Evolutionary conservation across 164 flowering plant genomes (phyloP), one percentile per base, ranked within the genome.

Genomic region (Litsea cubeba): DNA sequence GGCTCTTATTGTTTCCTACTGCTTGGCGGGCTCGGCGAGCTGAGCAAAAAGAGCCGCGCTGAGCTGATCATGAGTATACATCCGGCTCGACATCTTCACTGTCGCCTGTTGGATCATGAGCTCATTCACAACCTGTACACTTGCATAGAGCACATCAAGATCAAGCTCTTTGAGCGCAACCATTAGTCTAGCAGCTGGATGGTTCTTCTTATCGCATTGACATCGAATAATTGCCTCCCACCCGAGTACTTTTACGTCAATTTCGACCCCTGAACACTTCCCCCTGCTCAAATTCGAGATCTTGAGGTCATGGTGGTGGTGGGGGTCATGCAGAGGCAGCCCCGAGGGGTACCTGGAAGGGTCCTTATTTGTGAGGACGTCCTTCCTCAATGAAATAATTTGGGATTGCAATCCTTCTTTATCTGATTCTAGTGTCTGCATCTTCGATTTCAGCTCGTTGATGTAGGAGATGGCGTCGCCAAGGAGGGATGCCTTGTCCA

Each of bases 111-210:
- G 98, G 77, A 95, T 89, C 98, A 95, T 93, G 79, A 90, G 69
- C 50, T 95, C 96, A 58, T 92, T 93, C 77, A 93, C 92, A 18
- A 93, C 97, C 1, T 98, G 92, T 0, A 95, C 91, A 67, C 91
- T 95, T 0, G 99, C 99, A 54, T 90, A 91, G 35, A 80, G 80
- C 57, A 95, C 89, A 3, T 93, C 97, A 12, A 95, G 77, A 62
- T 93, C 91, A 23, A 95, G 77, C 67, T 91, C 98, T 77, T 76
- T 90, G 69, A 95, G 77, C 2, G 99, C 97, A n/a, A 76, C 80
- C 99, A 93, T 95, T n/a, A 95, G 49, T 78, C 85, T 83, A 1
- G 99, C 98, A 3, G 98, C 97, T 0, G 99, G 99, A 72, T 95
- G 98, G 77, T 93, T 92, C 85, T 79, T 85, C 83, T 87, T 92